These are phyloP conservation scores for Suillus spraguei DNA, from an alignment of 768 basidiomycete genomes.

Conservation along the genomic window DNA sequence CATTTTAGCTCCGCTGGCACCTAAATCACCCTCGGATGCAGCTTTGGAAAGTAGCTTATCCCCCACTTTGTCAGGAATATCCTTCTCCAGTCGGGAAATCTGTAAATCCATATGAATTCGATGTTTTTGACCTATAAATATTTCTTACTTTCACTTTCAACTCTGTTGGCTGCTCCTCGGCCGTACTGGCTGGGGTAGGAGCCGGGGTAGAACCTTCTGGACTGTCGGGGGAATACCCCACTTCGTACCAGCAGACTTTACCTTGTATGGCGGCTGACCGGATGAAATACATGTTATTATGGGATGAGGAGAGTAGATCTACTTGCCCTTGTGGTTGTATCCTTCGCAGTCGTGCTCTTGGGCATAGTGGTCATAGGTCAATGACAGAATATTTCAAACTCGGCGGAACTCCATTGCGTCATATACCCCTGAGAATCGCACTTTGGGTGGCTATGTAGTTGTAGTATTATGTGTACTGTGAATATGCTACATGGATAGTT, in stretches of 20 bases:
- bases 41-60: background rate
- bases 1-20: background rate
- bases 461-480: background rate
- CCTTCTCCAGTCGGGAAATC: background rate
- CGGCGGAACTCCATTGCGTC: no score
- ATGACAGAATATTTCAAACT: background rate
- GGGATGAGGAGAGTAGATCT: background rate
- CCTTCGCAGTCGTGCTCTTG: background rate
- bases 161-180: background rate
- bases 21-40: background rate
- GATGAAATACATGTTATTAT: background rate
- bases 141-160: background rate
- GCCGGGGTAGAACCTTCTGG: background rate
- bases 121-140: background rate
- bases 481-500: background rate
- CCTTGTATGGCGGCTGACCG: conserved; percentile 6
- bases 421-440: background rate
- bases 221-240: background rate
- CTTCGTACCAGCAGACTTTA: conserved; percentile 5
- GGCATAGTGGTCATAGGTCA: background rate
- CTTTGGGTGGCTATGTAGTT: background rate
- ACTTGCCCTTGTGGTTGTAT: background rate
- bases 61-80: background rate
- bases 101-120: background rate
- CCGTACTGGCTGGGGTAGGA: no score